phyloP scores from a whole-genome alignment of 768 basidiomycete genomes.

The Xanthoconium stramineum region DNA sequence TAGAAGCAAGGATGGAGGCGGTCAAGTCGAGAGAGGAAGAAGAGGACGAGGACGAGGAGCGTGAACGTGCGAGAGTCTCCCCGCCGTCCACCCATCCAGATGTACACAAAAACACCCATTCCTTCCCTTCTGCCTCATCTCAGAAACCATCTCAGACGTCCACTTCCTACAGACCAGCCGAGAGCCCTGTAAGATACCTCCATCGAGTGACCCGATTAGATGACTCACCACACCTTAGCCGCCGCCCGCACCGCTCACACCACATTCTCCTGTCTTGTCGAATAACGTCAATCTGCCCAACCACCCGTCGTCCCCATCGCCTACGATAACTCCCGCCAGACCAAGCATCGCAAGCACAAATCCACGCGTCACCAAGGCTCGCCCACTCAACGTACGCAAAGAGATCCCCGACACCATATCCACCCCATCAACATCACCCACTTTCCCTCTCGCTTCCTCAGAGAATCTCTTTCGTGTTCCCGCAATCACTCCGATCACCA shows the following conservation, averaged over 20 bases:
- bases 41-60: constrained; percentile 78
- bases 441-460: constrained; percentile 25
- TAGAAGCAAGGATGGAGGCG: constrained; percentile 77
- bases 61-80: constrained; percentile 36
- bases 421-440: constrained; percentile 9
- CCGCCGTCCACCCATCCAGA: constrained; percentile 20
- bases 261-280: constrained; percentile 27
- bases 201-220: background rate
- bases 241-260: constrained; percentile 29
- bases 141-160: constrained; percentile 19
- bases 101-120: constrained; percentile 16
- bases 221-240: constrained; percentile 18
- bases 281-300: constrained; percentile 15
- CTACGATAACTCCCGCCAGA: constrained; percentile 23
- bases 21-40: constrained; percentile 73
- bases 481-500: constrained; percentile 23
- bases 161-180: constrained; percentile 16
- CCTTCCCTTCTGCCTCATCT: constrained; percentile 16
- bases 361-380: constrained; percentile 30
- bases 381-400: constrained; percentile 28
- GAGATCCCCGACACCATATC: constrained; percentile 22
- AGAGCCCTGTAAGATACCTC: constrained; percentile 31
- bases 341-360: constrained; percentile 10
- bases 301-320: constrained; percentile 27
- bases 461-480: constrained; percentile 30